Base-by-base conservation (phyloP, 148 eudicot genomes). In the Diospyros kaki region DNA sequence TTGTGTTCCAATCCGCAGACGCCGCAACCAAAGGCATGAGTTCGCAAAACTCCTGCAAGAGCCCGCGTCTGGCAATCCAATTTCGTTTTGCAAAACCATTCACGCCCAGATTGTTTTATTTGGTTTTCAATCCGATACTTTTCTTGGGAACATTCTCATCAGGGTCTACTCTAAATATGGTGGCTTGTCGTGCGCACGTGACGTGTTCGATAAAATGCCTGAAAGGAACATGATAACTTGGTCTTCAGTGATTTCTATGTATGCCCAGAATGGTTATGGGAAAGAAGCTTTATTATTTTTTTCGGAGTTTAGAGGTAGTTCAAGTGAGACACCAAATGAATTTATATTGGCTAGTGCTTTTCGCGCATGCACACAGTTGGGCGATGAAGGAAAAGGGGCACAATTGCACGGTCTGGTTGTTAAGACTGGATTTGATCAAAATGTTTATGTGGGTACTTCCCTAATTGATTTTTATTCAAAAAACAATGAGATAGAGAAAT, bases 401-500 rank as follows among this genome's bases (percentile, higher is more conserved):
- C 86, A 85, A 64, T 75, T 89, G 71, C 96, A 91, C 78, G 38
- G 80, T 73, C 83, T 81, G 72, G 77, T 75, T 72, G 45, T 83
- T 38, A 91, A 87, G 81, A 69, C 55, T 46, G 88, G 91, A 44
- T 75, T 83, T 71, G 79, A 72, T 73, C 71, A 78, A 18, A 79
- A 87, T 78, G 89, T 82, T 64, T 89, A 85, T 73, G 88, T 89
- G 77, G 91, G 93, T 75, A 87, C 92, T 54, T 73, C 86, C 5
- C 69, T 91, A 56, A 75, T 89, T 58, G 90, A 89, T 76, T 84
- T 91, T 69, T 91, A 91, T 76, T 77, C 81, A 0, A 91, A 89
- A 73, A 50, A 63, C 9, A 81, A 84, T 3, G 68, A 81, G 2
- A 43, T 91, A 11, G 83, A 83, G 64, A 73, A 77, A 74, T 93